Evolutionary conservation across 345 rosid genomes (phyloP), one percentile per base, ranked within the genome.

Genomic region (Nephelium lappaceum): DNA sequence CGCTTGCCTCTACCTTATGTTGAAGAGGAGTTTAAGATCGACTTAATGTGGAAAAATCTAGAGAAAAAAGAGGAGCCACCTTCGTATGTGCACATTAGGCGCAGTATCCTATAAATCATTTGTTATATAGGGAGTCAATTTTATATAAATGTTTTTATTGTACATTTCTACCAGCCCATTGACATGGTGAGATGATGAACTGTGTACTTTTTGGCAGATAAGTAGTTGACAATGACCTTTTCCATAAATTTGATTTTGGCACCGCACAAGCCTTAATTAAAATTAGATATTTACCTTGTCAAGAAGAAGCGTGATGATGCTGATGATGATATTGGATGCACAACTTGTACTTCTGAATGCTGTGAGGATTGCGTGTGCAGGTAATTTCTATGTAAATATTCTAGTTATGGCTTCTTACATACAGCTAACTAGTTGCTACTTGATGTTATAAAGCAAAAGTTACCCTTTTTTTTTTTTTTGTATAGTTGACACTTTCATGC

Each of bases 351-450:
- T 72, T 85, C 95, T 71, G 81, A 73, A 51, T 95, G 99, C 83
- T 87, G 86, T 77, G 93, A 90, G 62, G 55, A 89, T 83, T 95
- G 99, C 81, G 92, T 95, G 36, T 94, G 98, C 97, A 94, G 98
- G 99, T 93, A 79, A 53, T 39, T 51, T 41, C 79, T 0, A 25
- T 43, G 62, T 58, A 12, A 51, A 64, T 60, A 60, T 72, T 67
- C 60, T 55, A 49, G 61, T 64, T 57, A 21, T 23, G 10, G 41
- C 3, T 31, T 21, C 42, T 25, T 31, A 15, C 43, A 65, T 11
- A 75, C 36, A 10, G 18, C 69, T 0, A 39, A 11, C 49, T 58
- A 38, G 31, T 38, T 72, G n/a, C 76, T 38, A 57, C 57, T 55
- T 47, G 23, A 55, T 38, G 58, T 38, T 39, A 38, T 21, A 45